Base-by-base conservation (phyloP, 2,329 filamentous ascomycete species). In the Curvularia spicifera region DNA sequence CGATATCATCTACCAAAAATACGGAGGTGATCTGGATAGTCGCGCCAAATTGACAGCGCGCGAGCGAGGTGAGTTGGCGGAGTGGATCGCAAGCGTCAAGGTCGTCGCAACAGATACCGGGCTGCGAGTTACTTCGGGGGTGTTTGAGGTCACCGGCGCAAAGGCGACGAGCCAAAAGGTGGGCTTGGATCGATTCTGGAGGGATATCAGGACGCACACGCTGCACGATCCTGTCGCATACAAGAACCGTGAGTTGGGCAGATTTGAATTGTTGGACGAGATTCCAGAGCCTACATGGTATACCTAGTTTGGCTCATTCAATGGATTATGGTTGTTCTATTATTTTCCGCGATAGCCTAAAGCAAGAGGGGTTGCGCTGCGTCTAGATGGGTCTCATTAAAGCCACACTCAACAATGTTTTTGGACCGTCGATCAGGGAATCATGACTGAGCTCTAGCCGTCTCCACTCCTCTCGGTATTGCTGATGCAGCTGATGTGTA, bases 201-300 rank as follows among this genome's bases (percentile, higher is more conserved):
- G 87, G 45, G 87, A 90, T 67, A 77, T 89, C n/a, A 74, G 87
- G 5, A 89, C 86, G 4, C 87, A 90, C 73, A 84, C 82, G 0
- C 71, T 90, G 65, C 87, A 89, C 74, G 87, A 89, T 71, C 87
- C 87, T 0, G 86, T 89, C 28, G 84, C 86, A 24, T 89, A 89
- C 66, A 89, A 89, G 80, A 86, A 88, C 56, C 74, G 83, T 3
- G 87, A 89, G 73, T 65, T 89, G 51, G 87, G 87, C 0, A 75
- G 83, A 22, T 89, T 81, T 68, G 78, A 82, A 39, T 66, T 89
- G 53, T 65, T 88, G 49, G 80, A 79, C 13, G 84, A 89, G 75
- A 67, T 83, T 10, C 86, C 86, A 0, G 80, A 83, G 71, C 81
- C 84, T 13, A 85, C 83, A 4, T 88, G 86, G 86, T 89, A 88